These are phyloP conservation scores for Thinopyrum elongatum DNA, from an alignment of 176 grass and related monocot genomes.

Conservation along the genomic window DNA sequence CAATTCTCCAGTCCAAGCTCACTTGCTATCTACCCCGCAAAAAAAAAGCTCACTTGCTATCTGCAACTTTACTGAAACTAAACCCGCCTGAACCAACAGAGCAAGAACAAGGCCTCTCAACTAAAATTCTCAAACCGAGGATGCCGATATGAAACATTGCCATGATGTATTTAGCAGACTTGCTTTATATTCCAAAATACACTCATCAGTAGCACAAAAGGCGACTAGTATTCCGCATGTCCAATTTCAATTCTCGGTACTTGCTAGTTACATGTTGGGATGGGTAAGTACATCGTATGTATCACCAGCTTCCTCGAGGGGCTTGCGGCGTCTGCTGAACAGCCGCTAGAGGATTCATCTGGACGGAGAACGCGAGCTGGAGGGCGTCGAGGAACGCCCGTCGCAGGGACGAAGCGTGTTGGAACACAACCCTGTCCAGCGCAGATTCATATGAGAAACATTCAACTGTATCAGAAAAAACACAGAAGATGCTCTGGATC, in stretches of 20 bases:
- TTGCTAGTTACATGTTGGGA: slow-evolving; percentile 9
- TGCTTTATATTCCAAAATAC: neutral
- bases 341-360: slow-evolving; percentile 91
- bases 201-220: neutral
- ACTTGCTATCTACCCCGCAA: neutral
- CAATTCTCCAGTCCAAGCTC: neutral
- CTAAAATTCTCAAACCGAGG: neutral
- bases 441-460: neutral
- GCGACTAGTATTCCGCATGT: neutral
- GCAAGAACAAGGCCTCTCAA: neutral
- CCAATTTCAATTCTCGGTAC: neutral
- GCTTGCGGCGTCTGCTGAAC: slow-evolving; percentile 67
- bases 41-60: neutral
- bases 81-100: neutral
- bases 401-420: slow-evolving; percentile 47
- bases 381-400: slow-evolving; percentile 60
- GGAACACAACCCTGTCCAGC: slow-evolving; percentile 34
- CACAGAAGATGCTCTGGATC: neutral
- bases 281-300: neutral
- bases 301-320: slow-evolving; percentile 55
- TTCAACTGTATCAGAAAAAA: neutral
- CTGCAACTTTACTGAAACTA: neutral
- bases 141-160: neutral
- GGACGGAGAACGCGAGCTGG: slow-evolving; percentile 78
- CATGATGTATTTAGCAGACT: neutral